Base-by-base conservation (phyloP, 257 asterid genomes). In the Leonotis leonurus region DNA sequence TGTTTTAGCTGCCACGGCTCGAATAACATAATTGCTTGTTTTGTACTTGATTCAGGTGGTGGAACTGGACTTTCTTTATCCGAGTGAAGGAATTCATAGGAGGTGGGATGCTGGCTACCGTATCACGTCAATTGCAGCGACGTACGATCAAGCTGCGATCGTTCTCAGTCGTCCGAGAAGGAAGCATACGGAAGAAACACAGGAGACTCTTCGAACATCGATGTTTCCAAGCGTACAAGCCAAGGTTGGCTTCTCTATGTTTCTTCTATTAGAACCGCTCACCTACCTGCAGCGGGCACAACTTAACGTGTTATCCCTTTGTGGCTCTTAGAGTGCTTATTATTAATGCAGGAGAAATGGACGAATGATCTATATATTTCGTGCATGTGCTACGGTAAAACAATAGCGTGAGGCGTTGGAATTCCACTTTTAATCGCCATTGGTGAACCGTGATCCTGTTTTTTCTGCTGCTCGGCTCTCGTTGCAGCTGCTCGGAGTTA, bases 341-440 rank as follows among this genome's bases (percentile, higher is more conserved):
- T 61, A 11, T 14, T n/a, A n/a, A 45, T 73, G 74, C 89, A 88
- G 96, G 96, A 88, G 63, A 88, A 85, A 73, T 88, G 96, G 96
- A 81, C 80, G 4, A 88, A 88, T 60, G 85, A 88, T 73, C 89
- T 88, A 53, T 88, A 88, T 72, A 75, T 88, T 59, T 91, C 96
- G n/a, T 88, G 91, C 20, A 68, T 88, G 25, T 88, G 96, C 75
- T 88, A 83, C 56, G 96, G 96, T 46, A 71, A 88, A 70, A 85
- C 94, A 57, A 89, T 88, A 48, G 81, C 89, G 56, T 88, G 83
- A 86, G 53, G 61, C 63, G 32, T 65, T 50, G 6, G 37, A 1
- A 27, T 46, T 66, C 41, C 18, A 26, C 49, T 6, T 11, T 5
- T 40, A 29, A 41, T 51, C 50, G 20, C 22, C 32, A 11, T 32